Conservation (phyloP, 495 filamentous ascomycete species). For the Hypoxylon intermedium region DNA sequence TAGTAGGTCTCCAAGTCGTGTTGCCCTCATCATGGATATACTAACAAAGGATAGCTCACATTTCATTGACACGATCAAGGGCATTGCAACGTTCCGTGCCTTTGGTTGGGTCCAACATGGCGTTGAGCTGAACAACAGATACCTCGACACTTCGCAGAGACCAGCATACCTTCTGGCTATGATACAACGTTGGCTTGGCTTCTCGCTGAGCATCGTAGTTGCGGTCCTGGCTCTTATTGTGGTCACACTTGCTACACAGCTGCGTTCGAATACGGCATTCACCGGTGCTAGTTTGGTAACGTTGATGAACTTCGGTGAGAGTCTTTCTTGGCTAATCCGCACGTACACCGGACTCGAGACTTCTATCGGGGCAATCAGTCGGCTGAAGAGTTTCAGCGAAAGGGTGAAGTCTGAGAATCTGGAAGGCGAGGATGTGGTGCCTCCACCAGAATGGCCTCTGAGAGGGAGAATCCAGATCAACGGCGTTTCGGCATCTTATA, state of each 20-base stretch:
- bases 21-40: background rate
- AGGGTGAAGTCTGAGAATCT: conserved; percentile 24
- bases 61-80: conserved; percentile 52
- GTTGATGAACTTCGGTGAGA: conserved; percentile 40
- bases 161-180: conserved; percentile 56
- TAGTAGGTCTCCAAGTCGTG: conserved; percentile 26
- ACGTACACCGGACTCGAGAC: conserved; percentile 48
- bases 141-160: conserved; percentile 50
- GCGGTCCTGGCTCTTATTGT: conserved; percentile 45
- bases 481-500: conserved; percentile 44
- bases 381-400: conserved; percentile 44
- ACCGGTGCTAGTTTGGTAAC: conserved; percentile 61
- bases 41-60: conserved; percentile 38
- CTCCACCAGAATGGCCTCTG: conserved; percentile 39
- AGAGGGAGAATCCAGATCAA: conserved; percentile 34
- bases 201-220: conserved; percentile 51
- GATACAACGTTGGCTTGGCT: conserved; percentile 54
- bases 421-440: conserved; percentile 48
- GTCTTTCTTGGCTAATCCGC: conserved; percentile 34
- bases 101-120: conserved; percentile 52
- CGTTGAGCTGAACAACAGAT: conserved; percentile 51
- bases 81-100: conserved; percentile 52
- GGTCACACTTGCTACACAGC: conserved; percentile 43
- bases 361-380: conserved; percentile 47
- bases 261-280: conserved; percentile 54